Evolutionary conservation across 75 land plant species (phyloP), one percentile per base, ranked within the genome.

Genomic region (Azolla pinnata): DNA sequence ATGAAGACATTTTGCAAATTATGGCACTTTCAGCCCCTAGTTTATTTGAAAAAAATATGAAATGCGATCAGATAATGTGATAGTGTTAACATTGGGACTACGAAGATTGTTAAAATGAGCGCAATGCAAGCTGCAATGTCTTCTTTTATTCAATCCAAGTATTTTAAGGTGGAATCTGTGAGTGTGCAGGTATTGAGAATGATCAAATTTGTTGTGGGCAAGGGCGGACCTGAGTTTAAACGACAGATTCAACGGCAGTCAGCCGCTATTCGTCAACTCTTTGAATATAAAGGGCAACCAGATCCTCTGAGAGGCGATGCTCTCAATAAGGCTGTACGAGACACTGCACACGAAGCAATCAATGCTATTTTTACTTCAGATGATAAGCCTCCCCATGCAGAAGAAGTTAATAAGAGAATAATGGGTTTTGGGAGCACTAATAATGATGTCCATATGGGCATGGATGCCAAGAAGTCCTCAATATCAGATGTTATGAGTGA

Each of bases 211-310:
- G 69, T 83, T 10, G 90, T 80, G 45, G 91, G 78, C 7, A 95
- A 95, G 73, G 78, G 88, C 25, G 99, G 99, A 52, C 57, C 61
- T 35, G 99, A 90, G 47, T 95, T 95, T 68, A 77, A 79, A 51
- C 83, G 99, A 64, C 92, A 90, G 66, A 86, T 90, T 77, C 99
- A 95, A 46, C 75, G 96, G 57, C 83, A 90, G 49, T 81, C 97
- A 7, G 83, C 78, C 34, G 85, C 74, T 31, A 71, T 95, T 21
- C 91, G 99, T 16, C 85, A 83, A 66, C 64, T 95, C 23, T 65
- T 86, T 48, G 97, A 93, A 51, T 85, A 93, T 69, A 88, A 80
- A 74, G 99, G 97, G 1, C 79, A 86, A 38, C 64, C 66, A 7
- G 97, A 95, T 72, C 77, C 91, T 46, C 56, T 95, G 38, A 85